Conservation (phyloP, 2,329 filamentous ascomycete genomes). For the Alternaria conjuncta region DNA sequence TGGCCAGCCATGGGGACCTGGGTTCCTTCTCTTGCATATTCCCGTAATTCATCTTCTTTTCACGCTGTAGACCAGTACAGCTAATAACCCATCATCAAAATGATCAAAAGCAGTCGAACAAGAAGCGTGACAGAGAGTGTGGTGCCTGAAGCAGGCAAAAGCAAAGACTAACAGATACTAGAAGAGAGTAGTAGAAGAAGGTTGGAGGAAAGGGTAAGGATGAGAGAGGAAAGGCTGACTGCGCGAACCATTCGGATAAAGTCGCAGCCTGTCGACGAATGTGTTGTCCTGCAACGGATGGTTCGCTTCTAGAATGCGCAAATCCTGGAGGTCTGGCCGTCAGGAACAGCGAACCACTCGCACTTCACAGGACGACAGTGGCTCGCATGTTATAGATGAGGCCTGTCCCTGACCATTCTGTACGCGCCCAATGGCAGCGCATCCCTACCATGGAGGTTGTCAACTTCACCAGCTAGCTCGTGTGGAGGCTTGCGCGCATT, state of each 20-base stretch:
- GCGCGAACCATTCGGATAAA: constrained; percentile 6
- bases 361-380: constrained; percentile 26
- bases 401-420: neutral
- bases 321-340: constrained; percentile 25
- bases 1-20: constrained; percentile 43
- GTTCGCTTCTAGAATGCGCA: constrained; percentile 20
- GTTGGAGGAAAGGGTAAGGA: constrained; percentile 8
- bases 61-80: constrained; percentile 37
- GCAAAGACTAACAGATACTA: constrained; percentile 12
- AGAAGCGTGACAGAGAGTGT: constrained; percentile 7
- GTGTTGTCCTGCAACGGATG: constrained; percentile 19
- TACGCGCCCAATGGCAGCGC: constrained; percentile 28
- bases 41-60: constrained; percentile 25
- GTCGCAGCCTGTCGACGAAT: constrained; percentile 8
- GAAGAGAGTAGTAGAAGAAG: constrained; percentile 3
- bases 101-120: constrained; percentile 4
- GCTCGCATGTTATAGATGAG: constrained; percentile 27
- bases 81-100: constrained; percentile 27
- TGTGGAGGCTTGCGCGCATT: constrained; percentile 27
- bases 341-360: constrained; percentile 30
- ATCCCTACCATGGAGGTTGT: constrained; percentile 21
- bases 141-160: constrained; percentile 15
- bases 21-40: constrained; percentile 21
- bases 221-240: constrained; percentile 1
- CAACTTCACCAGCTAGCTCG: constrained; percentile 25